phyloP scores from a whole-genome alignment of 805 yeast genomes.

The Myxozyma monticola region DNA sequence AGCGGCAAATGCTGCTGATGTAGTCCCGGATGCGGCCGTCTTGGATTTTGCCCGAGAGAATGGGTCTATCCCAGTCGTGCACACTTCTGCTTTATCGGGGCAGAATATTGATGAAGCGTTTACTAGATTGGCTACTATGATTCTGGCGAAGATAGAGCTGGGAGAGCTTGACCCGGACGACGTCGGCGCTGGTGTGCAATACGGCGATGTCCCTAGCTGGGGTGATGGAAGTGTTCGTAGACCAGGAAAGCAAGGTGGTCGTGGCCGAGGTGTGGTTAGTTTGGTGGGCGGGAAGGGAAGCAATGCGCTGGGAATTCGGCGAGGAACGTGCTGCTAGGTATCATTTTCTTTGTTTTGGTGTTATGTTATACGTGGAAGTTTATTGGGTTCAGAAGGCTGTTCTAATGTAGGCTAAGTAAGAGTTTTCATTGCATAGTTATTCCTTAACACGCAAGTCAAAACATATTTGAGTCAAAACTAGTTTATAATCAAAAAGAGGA shows the following conservation, averaged over 20 bases:
- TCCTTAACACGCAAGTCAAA: too few relatives aligned
- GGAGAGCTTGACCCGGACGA: slow-evolving; percentile 52
- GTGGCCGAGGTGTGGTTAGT: slow-evolving; percentile 29
- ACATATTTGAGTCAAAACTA: too few relatives aligned
- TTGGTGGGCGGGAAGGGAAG: slow-evolving; percentile 31
- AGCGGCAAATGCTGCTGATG: slow-evolving; percentile 40
- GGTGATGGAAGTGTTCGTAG: slow-evolving; percentile 31
- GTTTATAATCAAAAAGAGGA: too few relatives aligned
- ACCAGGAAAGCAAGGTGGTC: slow-evolving; percentile 11
- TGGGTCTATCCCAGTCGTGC: slow-evolving; percentile 43
- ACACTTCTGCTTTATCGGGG: slow-evolving; percentile 47
- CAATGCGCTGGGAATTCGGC: slow-evolving; percentile 28
- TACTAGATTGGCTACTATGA: slow-evolving; percentile 42
- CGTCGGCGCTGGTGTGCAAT: slow-evolving; percentile 51
- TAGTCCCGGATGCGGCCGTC: slow-evolving; percentile 43
- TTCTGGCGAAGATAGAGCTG: slow-evolving; percentile 49
- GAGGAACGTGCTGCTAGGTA: slow-evolving; percentile 24
- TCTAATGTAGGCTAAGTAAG: too few relatives aligned
- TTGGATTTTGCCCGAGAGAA: slow-evolving; percentile 39
- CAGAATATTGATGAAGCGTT: slow-evolving; percentile 47
- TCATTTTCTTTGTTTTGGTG: background rate
- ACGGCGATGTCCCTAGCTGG: slow-evolving; percentile 49
- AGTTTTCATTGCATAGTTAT: too few relatives aligned
- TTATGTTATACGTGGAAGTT: too few relatives aligned
- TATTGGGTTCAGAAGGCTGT: too few relatives aligned